These are phyloP conservation scores for Trichoderma sp. DNA, from an alignment of 2,329 filamentous ascomycete species.

Conservation along the genomic window DNA sequence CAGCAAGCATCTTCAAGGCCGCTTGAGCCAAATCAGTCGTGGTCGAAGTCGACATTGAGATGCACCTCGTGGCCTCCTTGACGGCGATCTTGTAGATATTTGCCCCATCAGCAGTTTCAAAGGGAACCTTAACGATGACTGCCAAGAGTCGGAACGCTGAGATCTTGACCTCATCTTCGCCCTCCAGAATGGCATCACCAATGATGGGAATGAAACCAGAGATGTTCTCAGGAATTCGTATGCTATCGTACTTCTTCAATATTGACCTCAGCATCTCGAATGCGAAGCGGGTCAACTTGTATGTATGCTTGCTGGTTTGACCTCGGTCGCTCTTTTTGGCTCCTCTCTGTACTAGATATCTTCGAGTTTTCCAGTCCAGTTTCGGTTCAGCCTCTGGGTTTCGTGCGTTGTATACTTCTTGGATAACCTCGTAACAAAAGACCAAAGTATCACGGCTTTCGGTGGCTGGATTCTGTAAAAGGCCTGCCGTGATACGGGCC, in stretches of 20 bases:
- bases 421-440: conserved; percentile 92
- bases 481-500: conserved; percentile 74
- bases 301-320: conserved; percentile 72
- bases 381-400: conserved; percentile 51
- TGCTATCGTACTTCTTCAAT: conserved; percentile 78
- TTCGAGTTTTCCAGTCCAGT: conserved; percentile 60
- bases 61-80: conserved; percentile 77
- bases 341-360: conserved; percentile 78
- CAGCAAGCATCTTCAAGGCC: conserved; percentile 81
- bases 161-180: conserved; percentile 89
- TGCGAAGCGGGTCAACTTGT: conserved; percentile 85
- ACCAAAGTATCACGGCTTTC: conserved; percentile 80
- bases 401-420: conserved; percentile 72
- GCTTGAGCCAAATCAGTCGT: conserved; percentile 83
- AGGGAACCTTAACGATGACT: conserved; percentile 79
- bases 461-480: conserved; percentile 77
- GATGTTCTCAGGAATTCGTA: conserved; percentile 77
- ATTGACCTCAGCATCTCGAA: conserved; percentile 82
- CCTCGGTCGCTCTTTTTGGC: conserved; percentile 72
- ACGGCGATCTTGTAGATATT: conserved; percentile 72
- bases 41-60: conserved; percentile 74
- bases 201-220: conserved; percentile 84
- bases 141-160: conserved; percentile 82
- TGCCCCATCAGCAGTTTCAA: conserved; percentile 66
- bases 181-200: conserved; percentile 78